A percentile compares a stretch with the other conserved stretches of the same genome.
These are phyloP conservation scores for Pythium insidiosum DNA, from an alignment of 352 stramenopile species.

Conservation along the genomic window DNA sequence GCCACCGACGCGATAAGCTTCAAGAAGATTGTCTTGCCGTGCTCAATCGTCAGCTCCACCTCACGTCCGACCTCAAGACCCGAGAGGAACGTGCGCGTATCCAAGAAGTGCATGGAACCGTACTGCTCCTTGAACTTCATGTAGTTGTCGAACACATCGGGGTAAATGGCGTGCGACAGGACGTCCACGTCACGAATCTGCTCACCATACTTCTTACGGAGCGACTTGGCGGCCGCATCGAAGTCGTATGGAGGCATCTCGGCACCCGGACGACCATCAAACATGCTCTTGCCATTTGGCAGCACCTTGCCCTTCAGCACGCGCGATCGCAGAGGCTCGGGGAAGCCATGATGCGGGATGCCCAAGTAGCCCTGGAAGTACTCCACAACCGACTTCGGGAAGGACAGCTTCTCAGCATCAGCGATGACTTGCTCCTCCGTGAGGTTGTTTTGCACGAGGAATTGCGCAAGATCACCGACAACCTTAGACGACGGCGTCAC, in stretches of 20 bases:
- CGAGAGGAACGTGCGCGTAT: slow-evolving; percentile 76
- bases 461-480: slow-evolving; percentile 97
- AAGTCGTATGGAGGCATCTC: slow-evolving; percentile 95
- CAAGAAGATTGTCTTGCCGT: slow-evolving; percentile 96
- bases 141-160: slow-evolving; percentile 78
- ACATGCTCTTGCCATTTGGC: slow-evolving; percentile 86
- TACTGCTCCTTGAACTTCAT: slow-evolving; percentile 85
- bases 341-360: slow-evolving; percentile 97
- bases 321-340: slow-evolving; percentile 90
- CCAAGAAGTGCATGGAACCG: slow-evolving; percentile 78
- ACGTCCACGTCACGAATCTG: slow-evolving; percentile 93
- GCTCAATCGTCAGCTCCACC: slow-evolving; percentile 86
- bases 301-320: slow-evolving; percentile 92
- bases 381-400: slow-evolving; percentile 96
- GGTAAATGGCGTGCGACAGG: slow-evolving; percentile 92
- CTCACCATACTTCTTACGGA: slow-evolving; percentile 85
- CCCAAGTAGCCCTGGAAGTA: slow-evolving; percentile 97
- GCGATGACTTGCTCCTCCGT: slow-evolving; percentile 94
- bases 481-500: slow-evolving; percentile 97
- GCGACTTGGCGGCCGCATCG: slow-evolving; percentile 69
- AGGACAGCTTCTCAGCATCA: slow-evolving; percentile 92
- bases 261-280: slow-evolving; percentile 91
- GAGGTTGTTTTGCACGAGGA: slow-evolving; percentile 98
- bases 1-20: slow-evolving; percentile 89
- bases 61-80: slow-evolving; percentile 68